Evolutionary conservation across 768 basidiomycete genomes (phyloP).

Genomic region (Podaxis carcinomalis): DNA sequence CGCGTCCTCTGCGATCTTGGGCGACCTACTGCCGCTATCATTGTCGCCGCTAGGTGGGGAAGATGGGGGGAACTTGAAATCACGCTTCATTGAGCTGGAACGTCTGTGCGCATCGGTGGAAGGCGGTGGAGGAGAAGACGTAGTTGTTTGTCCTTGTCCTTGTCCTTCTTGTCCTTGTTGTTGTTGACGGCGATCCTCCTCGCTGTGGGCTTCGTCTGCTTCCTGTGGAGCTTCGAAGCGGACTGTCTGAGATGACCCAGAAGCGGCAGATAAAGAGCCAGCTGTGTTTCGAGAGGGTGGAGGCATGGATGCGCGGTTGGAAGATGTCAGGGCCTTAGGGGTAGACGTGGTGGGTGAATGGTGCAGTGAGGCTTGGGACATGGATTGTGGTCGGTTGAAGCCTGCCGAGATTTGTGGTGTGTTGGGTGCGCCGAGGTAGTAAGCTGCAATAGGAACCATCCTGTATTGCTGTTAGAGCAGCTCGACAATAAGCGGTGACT

Average conservation of each 20-base stretch:
- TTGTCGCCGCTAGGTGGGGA: slow-evolving; percentile 23
- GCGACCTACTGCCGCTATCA: slow-evolving; percentile 21
- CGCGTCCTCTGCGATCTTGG: slow-evolving; percentile 23
- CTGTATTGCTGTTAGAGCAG: slow-evolving; percentile 30
- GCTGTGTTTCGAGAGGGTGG: slow-evolving; percentile 39
- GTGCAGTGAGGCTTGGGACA: slow-evolving; percentile 64
- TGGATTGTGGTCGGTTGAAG: slow-evolving; percentile 58
- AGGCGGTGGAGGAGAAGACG: neutral
- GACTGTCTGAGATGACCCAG: slow-evolving; percentile 16
- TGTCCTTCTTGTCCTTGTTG: slow-evolving; percentile 14
- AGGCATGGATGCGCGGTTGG: slow-evolving; percentile 69
- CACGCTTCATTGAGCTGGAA: slow-evolving; percentile 73
- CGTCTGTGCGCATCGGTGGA: slow-evolving; percentile 26
- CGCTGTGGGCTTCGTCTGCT: slow-evolving; percentile 31
- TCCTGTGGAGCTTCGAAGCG: slow-evolving; percentile 52
- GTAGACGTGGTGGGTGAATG: slow-evolving; percentile 34
- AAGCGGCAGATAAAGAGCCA: slow-evolving; percentile 24
- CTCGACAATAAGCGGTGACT: neutral
- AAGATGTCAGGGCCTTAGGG: slow-evolving; percentile 25
- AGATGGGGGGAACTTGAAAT: slow-evolving; percentile 66
- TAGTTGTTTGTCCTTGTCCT: slow-evolving; percentile 35
- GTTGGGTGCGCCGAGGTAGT: slow-evolving; percentile 69
- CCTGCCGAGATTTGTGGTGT: slow-evolving; percentile 37
- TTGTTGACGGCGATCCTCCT: slow-evolving; percentile 20
- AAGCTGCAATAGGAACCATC: slow-evolving; percentile 83